phyloP scores from a whole-genome alignment of 2,329 filamentous ascomycete genomes.

The Stagonosporopsis chrysanthemi region DNA sequence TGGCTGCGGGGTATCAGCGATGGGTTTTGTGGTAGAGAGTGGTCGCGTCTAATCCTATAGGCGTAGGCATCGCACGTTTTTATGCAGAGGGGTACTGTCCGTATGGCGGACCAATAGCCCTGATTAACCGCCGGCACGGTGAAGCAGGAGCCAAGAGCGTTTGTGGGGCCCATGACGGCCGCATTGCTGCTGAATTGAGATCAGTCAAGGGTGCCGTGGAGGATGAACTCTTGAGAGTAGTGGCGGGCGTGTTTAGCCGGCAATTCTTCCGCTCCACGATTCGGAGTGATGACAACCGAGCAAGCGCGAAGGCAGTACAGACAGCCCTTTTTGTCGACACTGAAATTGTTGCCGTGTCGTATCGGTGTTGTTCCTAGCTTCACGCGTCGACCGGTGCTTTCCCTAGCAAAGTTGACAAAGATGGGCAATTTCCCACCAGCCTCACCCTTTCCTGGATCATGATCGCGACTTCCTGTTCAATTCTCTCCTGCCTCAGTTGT shows the following conservation, averaged over 20 bases:
- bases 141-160: constrained; percentile 18
- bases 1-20: constrained; percentile 21
- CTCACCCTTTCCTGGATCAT: neutral
- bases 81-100: constrained; percentile 39
- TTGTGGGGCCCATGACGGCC: constrained; percentile 27
- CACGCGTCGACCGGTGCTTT: constrained; percentile 2
- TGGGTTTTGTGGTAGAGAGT: constrained; percentile 1
- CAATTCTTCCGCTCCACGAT: constrained; percentile 40
- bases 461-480: neutral
- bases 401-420: neutral
- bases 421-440: neutral
- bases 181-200: constrained; percentile 26
- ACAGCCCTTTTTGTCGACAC: neutral
- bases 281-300: constrained; percentile 9
- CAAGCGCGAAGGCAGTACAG: neutral
- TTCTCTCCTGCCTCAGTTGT: neutral
- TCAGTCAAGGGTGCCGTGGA: constrained; percentile 19
- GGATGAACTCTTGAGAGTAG: constrained; percentile 24
- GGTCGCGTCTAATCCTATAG: constrained; percentile 12
- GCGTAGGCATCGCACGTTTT: constrained; percentile 29
- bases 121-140: constrained; percentile 47
- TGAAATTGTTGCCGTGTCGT: neutral
- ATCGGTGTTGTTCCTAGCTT: neutral
- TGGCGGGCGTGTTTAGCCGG: constrained; percentile 40
- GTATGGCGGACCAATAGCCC: constrained; percentile 30